Evolutionary conservation across 2,329 filamentous ascomycete genomes (phyloP), one percentile per base, ranked within the genome.

Genomic region (Camptophora hylomeconis): DNA sequence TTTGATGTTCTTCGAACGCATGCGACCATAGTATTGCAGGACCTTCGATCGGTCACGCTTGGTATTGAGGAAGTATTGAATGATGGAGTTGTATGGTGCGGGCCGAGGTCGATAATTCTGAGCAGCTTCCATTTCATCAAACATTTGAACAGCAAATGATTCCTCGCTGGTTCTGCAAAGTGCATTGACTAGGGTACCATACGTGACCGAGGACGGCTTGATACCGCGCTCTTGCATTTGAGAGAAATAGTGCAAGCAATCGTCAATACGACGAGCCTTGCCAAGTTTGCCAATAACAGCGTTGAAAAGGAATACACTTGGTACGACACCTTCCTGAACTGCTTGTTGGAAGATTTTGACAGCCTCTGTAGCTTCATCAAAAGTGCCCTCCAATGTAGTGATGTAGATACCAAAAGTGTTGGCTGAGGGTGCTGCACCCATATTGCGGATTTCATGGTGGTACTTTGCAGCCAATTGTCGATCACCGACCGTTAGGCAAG

Each of bases 331-430:
- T 58, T 98, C 89, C 8, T 79, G 65, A 61, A 92, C 84, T 34
- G 89, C 86, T 33, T 84, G 81, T 48, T 89, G 77, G 65, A 98
- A 98, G 54, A 98, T 93, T 60, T 92, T 92, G 50, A 95, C 79
- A 32, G 89, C 89, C 54, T 95, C 89, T 6, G 84, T 84, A 7
- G 89, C 89, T 55, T 98, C 89, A 48, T 98, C 89, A 42, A 94
- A 95, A 0, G 86, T 95, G 50, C 93, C 87, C 63, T 95, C 94
- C 37, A 98, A 66, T 2, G 87, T 95, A n/a, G 92, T 95, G 58
- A 98, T 98, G 67, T 95, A 98, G 11, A 98, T 71, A 35, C 89
- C 89, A 45, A 92, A 98, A 1, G 89, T 98, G 63, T 98, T 98
- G 23, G 89, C 89, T 2, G 87, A 92, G 10, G 89, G 89, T 7